Percentiles rank a stretch among this genome's conserved stretches.
Evolutionary conservation across 23 red algal species (phyloP).

Genomic region (Cyanidiococcus yangmingshanensis): DNA sequence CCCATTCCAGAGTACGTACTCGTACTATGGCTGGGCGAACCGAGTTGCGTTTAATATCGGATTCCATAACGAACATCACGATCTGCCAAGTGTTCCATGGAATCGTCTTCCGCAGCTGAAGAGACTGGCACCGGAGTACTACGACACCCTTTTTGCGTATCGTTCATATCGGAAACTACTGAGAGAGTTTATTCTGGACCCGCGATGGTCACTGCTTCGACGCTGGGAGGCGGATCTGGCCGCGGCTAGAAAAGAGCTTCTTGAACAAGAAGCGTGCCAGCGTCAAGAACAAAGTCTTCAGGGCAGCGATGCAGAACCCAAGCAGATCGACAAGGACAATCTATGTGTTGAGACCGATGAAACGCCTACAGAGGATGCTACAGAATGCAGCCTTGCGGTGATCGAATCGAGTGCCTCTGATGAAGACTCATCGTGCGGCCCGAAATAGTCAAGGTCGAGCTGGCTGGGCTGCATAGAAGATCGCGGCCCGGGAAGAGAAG

Average conservation of each 20-base stretch:
- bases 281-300: no score
- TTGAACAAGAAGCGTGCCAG: not conserved
- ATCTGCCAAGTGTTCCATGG: slow-evolving; percentile 89
- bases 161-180: slow-evolving; percentile 68
- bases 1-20: slow-evolving; percentile 96
- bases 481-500: no score
- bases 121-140: slow-evolving; percentile 69
- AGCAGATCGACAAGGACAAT: no score
- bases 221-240: slow-evolving; percentile 54
- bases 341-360: no score
- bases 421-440: no score
- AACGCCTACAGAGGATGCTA: no score
- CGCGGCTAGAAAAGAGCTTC: not conserved
- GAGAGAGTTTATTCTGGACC: slow-evolving; percentile 90
- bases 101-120: slow-evolving; percentile 49
- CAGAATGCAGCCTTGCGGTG: no score
- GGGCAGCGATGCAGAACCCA: no score
- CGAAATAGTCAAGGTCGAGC: no score
- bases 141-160: slow-evolving; percentile 86
- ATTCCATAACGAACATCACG: slow-evolving; percentile 97
- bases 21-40: slow-evolving; percentile 95
- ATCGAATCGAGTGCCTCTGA: no score
- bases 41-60: slow-evolving; percentile 97
- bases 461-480: no score
- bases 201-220: slow-evolving; percentile 68